Conservation (phyloP, 805 yeast species). For the Saccharomyces jurei region DNA sequence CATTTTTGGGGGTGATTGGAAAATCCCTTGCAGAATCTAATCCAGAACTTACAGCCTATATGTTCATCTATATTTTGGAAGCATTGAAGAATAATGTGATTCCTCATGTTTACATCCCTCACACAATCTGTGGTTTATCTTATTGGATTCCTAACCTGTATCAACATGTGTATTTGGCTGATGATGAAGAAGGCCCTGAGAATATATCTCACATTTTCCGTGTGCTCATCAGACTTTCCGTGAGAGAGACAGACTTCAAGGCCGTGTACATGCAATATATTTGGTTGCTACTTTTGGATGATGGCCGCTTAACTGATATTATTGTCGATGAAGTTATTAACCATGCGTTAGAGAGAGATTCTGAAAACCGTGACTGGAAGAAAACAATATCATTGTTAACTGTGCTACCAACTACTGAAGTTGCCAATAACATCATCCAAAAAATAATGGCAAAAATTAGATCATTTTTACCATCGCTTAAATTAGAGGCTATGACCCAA, state of each 20-base stretch:
- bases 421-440: constrained; percentile 56
- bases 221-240: constrained; percentile 51
- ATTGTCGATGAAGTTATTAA: constrained; percentile 68
- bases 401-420: constrained; percentile 59
- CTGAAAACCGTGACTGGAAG: constrained; percentile 66
- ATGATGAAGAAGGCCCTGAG: constrained; percentile 52
- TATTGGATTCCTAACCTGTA: constrained; percentile 73
- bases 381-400: constrained; percentile 55
- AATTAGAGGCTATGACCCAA: constrained; percentile 38
- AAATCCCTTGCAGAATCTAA: constrained; percentile 45
- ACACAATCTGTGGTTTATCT: constrained; percentile 31
- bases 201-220: constrained; percentile 54
- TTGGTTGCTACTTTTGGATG: constrained; percentile 61
- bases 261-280: constrained; percentile 49
- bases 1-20: constrained; percentile 52
- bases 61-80: constrained; percentile 30
- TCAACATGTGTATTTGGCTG: constrained; percentile 44
- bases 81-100: constrained; percentile 19
- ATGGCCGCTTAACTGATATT: constrained; percentile 47
- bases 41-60: constrained; percentile 55
- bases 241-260: constrained; percentile 39
- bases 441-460: constrained; percentile 49
- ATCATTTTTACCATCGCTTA: constrained; percentile 38
- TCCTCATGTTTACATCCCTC: constrained; percentile 18
- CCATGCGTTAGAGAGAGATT: constrained; percentile 66